phyloP scores from a whole-genome alignment of 768 basidiomycete species.

The Psilocybe azurescens region DNA sequence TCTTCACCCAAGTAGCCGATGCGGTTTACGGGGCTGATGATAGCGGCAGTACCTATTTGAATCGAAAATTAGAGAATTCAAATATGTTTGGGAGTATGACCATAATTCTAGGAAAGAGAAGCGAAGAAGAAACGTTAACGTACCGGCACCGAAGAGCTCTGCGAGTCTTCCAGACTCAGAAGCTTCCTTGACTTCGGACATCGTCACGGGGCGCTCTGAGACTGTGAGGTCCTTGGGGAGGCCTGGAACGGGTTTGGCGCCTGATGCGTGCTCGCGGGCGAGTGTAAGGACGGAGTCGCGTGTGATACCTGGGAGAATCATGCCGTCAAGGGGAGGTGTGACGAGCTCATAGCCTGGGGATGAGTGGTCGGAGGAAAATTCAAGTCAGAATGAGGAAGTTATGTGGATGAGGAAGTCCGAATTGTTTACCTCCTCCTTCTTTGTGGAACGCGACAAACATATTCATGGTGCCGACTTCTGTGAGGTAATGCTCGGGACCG shows the following conservation, averaged over 20 bases:
- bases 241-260: conserved; percentile 46
- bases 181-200: conserved; percentile 72
- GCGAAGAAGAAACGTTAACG: conserved; percentile 24
- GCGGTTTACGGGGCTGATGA: conserved; percentile 72
- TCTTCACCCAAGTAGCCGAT: conserved; percentile 78
- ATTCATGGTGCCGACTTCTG: conserved; percentile 93
- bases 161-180: conserved; percentile 66
- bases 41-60: conserved; percentile 71
- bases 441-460: conserved; percentile 81
- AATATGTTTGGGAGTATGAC: no score
- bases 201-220: conserved; percentile 74
- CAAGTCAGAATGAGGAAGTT: not conserved
- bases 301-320: conserved; percentile 92
- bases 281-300: conserved; percentile 84
- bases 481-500: conserved; percentile 66
- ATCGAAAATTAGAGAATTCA: conserved; percentile 26
- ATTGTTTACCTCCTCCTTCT: conserved; percentile 60
- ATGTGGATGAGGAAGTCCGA: not conserved
- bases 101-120: not conserved
- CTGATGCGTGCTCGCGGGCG: conserved; percentile 62
- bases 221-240: conserved; percentile 63
- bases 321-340: conserved; percentile 89
- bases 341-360: conserved; percentile 73
- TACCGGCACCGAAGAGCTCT: conserved; percentile 85
- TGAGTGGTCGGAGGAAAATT: conserved; percentile 28